A percentile compares a stretch with the other conserved stretches of the same genome.
Conservation (phyloP, 2,329 filamentous ascomycete species). For the Amesomyces nigricolor region DNA sequence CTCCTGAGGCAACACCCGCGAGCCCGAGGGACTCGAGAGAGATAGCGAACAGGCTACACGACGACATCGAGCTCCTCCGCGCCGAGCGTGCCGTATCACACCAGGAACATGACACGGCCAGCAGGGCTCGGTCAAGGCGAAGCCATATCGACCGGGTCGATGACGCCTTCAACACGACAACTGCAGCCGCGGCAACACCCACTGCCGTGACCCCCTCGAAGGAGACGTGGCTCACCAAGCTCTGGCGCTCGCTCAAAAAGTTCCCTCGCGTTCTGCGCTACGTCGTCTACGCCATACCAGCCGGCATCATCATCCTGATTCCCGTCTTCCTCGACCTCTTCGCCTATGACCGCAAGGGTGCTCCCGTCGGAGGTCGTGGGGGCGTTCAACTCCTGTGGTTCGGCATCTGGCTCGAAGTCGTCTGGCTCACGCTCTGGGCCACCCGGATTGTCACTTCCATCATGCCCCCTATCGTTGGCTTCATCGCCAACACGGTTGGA, state of each 20-base stretch:
- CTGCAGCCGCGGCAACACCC: neutral
- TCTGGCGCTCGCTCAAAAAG: slow-evolving; percentile 43
- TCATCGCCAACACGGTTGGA: slow-evolving; percentile 62
- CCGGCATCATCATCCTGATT: slow-evolving; percentile 40
- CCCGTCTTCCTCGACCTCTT: slow-evolving; percentile 42
- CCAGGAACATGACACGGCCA: slow-evolving; percentile 34
- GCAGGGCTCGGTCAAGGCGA: slow-evolving; percentile 28
- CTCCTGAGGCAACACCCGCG: slow-evolving; percentile 17
- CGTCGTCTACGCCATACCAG: slow-evolving; percentile 43
- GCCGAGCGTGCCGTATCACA: slow-evolving; percentile 43
- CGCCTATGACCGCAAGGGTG: slow-evolving; percentile 34
- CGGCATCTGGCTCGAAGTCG: slow-evolving; percentile 87
- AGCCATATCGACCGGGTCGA: slow-evolving; percentile 36
- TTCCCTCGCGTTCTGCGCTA: slow-evolving; percentile 48
- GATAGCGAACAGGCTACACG: slow-evolving; percentile 37
- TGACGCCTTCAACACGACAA: slow-evolving; percentile 40
- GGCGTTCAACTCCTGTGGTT: slow-evolving; percentile 84
- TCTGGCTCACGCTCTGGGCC: slow-evolving; percentile 89
- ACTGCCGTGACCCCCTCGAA: slow-evolving; percentile 11
- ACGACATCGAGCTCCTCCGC: slow-evolving; percentile 46
- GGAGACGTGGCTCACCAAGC: slow-evolving; percentile 28
- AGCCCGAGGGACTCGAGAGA: slow-evolving; percentile 28
- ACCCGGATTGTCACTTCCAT: slow-evolving; percentile 51
- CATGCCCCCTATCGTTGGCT: slow-evolving; percentile 42
- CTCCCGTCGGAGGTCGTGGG: slow-evolving; percentile 57